phyloP scores from a whole-genome alignment of 345 rosid genomes.

The Erodium maritimum region DNA sequence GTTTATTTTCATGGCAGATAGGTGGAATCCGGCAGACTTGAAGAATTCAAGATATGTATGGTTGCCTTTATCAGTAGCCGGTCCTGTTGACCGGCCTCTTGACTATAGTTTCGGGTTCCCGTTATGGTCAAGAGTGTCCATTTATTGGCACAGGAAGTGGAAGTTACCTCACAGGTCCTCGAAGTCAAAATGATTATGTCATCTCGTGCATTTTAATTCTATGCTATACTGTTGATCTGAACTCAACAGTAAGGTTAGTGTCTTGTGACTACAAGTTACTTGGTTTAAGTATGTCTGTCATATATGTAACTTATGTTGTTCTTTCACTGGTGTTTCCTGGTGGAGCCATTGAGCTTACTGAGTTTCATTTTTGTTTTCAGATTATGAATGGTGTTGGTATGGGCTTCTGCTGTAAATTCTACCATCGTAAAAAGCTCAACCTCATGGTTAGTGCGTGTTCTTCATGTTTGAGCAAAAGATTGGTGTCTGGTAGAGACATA shows the following conservation, averaged over 20 bases:
- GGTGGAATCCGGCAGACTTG: constrained; percentile 86
- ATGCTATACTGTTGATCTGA: no score
- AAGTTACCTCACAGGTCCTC: constrained; percentile 38
- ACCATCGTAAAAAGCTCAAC: no score
- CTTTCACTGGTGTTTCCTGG: background rate
- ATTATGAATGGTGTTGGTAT: background rate
- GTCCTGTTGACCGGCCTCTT: constrained; percentile 61
- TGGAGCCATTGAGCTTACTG: background rate
- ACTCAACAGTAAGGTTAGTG: no score
- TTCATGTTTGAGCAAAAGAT: no score
- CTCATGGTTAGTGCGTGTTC: no score
- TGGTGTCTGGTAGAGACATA: no score
- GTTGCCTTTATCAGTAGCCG: constrained; percentile 68
- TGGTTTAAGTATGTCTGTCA: background rate
- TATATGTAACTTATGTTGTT: background rate
- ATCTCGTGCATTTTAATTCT: no score
- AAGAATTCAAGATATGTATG: constrained; percentile 83
- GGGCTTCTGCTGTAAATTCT: background rate
- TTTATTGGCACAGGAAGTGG: constrained; percentile 89
- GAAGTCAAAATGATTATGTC: constrained; percentile 9
- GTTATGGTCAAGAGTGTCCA: constrained; percentile 66
- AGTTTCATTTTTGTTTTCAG: no score
- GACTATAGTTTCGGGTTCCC: constrained; percentile 67
- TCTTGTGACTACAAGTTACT: no score
- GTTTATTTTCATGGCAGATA: constrained; percentile 80